Base-by-base conservation (phyloP, 306 rosid species). In the Elaeagnus macrophylla region DNA sequence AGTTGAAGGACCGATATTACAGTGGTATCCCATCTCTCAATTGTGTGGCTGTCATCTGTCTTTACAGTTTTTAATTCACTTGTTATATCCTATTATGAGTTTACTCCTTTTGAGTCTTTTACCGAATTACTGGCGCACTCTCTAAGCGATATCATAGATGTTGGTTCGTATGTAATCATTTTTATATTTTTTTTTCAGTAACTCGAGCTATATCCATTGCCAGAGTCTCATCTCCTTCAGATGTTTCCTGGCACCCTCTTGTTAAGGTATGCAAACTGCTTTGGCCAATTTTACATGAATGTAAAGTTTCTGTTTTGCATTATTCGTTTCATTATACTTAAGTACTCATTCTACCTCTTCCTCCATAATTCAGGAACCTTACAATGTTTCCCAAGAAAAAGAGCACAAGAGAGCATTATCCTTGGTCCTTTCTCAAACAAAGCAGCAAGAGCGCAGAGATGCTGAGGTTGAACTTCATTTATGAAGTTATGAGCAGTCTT, bases 371-470 rank as follows among this genome's bases (percentile, higher is more conserved):
- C 73, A 93, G 99, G 95, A 87, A 67, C 71, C 81, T 6, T 87
- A 82, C 65, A 87, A 81, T 63, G 80, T 81, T 62, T 67, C 84
- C 16, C 99, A 77, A 73, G 99, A 87, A 75, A 72, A 69, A 49
- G 96, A 93, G 51, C 82, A 95, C 48, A 87, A 87, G 69, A 76
- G 90, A 54, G 95, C 99, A 39, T 61, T 93, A 53, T 87, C 93
- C 68, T 79, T 87, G 99, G 88, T 84, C 47, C 99, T 93, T 67
- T 93, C 95, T 52, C 96, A 84, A 69, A 84, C 96, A 63, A 93
- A 91, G 75, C 89, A 76, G 32, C 95, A 93, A 71, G 99, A 87
- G 68, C 71, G 75, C 43, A 82, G 74, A 82, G 96, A 93, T 73
- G 77, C 72, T 20, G 99, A 93, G 99, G 99, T 87, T 47, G 56